These are phyloP conservation scores for Vitis rotundifolia DNA, from an alignment of 164 flowering plant species.

Conservation along the genomic window DNA sequence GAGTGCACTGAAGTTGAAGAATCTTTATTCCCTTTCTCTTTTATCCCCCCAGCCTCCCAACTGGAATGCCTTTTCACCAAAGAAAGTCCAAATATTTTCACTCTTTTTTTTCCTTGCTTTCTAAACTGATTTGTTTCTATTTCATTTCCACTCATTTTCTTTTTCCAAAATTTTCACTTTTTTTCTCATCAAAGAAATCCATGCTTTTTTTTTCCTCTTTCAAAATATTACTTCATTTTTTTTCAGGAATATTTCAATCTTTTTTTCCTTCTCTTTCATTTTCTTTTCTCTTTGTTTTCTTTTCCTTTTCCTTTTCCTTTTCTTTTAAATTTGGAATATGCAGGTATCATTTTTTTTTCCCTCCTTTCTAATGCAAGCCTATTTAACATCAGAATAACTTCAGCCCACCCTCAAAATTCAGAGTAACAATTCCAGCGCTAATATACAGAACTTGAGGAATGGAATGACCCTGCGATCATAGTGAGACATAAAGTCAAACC, in stretches of 20 bases:
- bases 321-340: not conserved
- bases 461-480: conserved; percentile 43
- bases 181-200: not conserved
- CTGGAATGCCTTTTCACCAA: not conserved
- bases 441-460: conserved; percentile 24
- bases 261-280: conserved; percentile 1
- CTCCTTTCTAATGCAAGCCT: conserved; percentile 2
- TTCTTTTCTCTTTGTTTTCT: not conserved
- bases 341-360: not conserved
- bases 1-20: conserved; percentile 2
- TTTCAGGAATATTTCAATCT: not conserved
- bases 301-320: conserved; percentile 3
- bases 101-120: not conserved
- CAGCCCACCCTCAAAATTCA: conserved; percentile 13
- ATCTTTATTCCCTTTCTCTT: not conserved
- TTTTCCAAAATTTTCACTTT: not conserved
- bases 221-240: conserved; percentile 2
- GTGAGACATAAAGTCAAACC: conserved; percentile 38
- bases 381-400: conserved; percentile 13
- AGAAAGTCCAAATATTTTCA: not conserved
- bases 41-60: conserved; percentile 4
- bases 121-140: not conserved
- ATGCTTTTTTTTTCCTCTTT: conserved; percentile 2
- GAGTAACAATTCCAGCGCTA: conserved; percentile 21
- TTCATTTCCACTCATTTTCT: not conserved